phyloP scores from a whole-genome alignment of 2,329 filamentous ascomycete species.

The Phialophora tarda region DNA sequence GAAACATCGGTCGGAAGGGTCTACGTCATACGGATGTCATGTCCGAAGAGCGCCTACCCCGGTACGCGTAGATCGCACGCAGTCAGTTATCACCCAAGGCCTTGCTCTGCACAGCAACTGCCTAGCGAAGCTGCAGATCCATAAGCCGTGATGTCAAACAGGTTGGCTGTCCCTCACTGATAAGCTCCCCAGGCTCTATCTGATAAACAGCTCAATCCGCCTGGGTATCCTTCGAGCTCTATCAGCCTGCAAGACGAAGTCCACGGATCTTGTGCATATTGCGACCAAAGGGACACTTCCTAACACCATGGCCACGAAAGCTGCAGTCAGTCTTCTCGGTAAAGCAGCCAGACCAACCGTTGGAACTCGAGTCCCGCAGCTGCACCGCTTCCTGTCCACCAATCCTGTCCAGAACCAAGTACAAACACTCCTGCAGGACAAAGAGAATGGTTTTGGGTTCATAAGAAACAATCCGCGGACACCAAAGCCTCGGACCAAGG shows the following conservation, averaged over 20 bases:
- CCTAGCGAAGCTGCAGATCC: background rate
- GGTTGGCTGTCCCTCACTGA: background rate
- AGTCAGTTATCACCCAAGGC: background rate
- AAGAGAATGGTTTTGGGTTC: constrained; percentile 58
- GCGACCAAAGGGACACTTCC: background rate
- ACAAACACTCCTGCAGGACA: constrained; percentile 55
- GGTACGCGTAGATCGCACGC: background rate
- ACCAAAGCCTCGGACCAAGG: constrained; percentile 56
- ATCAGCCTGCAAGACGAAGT: background rate
- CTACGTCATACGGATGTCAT: background rate
- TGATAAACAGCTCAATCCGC: background rate
- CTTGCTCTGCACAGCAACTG: background rate
- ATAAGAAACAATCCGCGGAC: constrained; percentile 56
- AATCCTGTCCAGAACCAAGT: constrained; percentile 31
- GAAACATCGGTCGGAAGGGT: background rate
- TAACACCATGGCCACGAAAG: constrained; percentile 22
- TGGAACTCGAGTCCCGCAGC: constrained; percentile 27
- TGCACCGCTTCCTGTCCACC: constrained; percentile 25
- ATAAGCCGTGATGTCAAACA: constrained; percentile 1
- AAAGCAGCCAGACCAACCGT: constrained; percentile 18
- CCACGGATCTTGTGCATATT: background rate
- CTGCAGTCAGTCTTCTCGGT: constrained; percentile 14
- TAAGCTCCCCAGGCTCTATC: background rate
- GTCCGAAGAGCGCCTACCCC: background rate
- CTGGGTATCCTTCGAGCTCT: background rate